Evolutionary conservation across 1,139 yeast species (phyloP).

Genomic region (Yarrowia galli): DNA sequence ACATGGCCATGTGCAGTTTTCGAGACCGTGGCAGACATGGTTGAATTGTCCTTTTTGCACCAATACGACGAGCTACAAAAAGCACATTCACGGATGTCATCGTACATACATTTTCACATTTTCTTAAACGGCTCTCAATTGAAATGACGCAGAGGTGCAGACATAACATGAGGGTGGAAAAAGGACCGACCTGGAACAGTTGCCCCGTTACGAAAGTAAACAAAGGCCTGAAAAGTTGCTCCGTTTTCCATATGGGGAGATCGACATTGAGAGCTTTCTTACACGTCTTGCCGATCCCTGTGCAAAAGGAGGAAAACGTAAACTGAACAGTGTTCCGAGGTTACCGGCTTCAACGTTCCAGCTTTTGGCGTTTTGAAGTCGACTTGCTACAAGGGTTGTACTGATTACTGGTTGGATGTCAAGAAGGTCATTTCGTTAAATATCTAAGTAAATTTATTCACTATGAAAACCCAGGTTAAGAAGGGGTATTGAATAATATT

Average conservation of each 20-base stretch:
- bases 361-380: background rate
- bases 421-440: background rate
- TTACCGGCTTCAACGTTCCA: background rate
- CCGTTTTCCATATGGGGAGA: background rate
- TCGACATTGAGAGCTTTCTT: conserved; percentile 8
- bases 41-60: no score
- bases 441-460: conserved; percentile 25
- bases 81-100: no score
- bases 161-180: background rate
- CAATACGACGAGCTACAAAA: no score
- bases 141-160: no score
- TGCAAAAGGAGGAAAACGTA: background rate
- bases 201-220: conserved; percentile 8
- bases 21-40: no score
- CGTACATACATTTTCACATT: no score
- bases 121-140: no score
- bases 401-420: background rate
- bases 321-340: background rate
- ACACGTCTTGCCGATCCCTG: background rate
- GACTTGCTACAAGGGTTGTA: background rate
- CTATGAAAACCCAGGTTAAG: conserved; percentile 26
- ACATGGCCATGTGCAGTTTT: no score
- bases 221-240: background rate
- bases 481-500: conserved; percentile 34
- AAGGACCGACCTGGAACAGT: conserved; percentile 1